These are phyloP conservation scores for Barnettozyma pratensis DNA, from an alignment of 805 yeast genomes.

Conservation along the genomic window DNA sequence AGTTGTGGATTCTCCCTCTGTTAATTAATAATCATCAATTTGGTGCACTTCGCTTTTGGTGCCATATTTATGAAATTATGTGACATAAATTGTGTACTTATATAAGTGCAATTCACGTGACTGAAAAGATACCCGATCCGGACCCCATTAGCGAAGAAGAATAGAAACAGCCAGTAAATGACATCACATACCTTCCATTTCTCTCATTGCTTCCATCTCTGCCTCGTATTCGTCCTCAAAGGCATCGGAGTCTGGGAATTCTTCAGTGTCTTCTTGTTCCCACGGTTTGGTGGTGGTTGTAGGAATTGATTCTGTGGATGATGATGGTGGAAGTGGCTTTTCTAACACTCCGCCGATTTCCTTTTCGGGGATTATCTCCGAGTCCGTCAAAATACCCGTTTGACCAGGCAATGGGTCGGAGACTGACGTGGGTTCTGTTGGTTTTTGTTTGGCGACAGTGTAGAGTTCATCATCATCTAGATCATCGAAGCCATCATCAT, in stretches of 20 bases:
- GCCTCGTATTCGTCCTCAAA: slow-evolving; percentile 20
- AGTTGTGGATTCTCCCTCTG: too few relatives aligned
- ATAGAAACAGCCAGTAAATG: not conserved
- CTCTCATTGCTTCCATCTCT: slow-evolving; percentile 21
- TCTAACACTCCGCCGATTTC: not conserved
- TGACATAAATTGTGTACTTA: not conserved
- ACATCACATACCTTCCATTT: not conserved
- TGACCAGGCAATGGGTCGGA: not conserved
- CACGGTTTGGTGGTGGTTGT: too few relatives aligned
- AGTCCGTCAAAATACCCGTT: not conserved
- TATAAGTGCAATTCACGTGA: not conserved
- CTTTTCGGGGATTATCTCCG: not conserved
- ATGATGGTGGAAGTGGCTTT: not conserved
- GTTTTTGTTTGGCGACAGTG: slow-evolving; percentile 21
- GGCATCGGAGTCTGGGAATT: slow-evolving; percentile 9
- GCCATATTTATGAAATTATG: not conserved
- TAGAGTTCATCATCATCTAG: slow-evolving; percentile 21
- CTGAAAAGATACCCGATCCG: not conserved
- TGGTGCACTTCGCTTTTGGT: not conserved
- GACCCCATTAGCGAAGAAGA: not conserved
- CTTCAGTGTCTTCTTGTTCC: not conserved
- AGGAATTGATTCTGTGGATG: not conserved
- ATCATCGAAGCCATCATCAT: slow-evolving; percentile 5
- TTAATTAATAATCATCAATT: too few relatives aligned
- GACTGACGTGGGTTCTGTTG: not conserved